Conservation (phyloP, 2,329 filamentous ascomycete genomes). For the Diaporthe ampelina region DNA sequence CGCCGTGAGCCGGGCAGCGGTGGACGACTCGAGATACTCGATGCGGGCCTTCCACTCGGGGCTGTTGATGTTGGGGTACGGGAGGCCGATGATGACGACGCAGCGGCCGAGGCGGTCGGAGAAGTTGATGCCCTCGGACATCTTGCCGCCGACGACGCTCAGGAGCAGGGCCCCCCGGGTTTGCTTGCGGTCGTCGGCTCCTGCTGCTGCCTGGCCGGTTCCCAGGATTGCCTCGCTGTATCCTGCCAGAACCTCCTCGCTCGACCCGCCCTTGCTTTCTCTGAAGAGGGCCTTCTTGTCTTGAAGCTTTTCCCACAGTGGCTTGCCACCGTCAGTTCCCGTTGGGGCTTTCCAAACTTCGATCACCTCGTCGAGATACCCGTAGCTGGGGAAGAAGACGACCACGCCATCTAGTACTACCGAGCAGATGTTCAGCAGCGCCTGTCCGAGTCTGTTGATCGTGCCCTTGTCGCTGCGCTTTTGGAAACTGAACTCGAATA, state of each 20-base stretch:
- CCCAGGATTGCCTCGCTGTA: slow-evolving; percentile 79
- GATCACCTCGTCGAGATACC: slow-evolving; percentile 85
- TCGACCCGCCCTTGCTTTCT: slow-evolving; percentile 67
- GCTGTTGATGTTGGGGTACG: slow-evolving; percentile 90
- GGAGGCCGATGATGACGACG: slow-evolving; percentile 91
- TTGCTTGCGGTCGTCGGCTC: neutral
- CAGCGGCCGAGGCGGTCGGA: slow-evolving; percentile 90
- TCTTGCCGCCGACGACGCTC: slow-evolving; percentile 92
- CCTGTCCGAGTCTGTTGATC: slow-evolving; percentile 80
- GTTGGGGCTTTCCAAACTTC: slow-evolving; percentile 66
- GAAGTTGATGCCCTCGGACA: slow-evolving; percentile 99
- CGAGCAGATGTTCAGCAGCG: slow-evolving; percentile 79
- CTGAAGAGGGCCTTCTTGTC: slow-evolving; percentile 74
- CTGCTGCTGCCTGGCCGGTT: slow-evolving; percentile 49
- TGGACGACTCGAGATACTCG: slow-evolving; percentile 82
- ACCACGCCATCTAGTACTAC: slow-evolving; percentile 90
- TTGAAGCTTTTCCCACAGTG: slow-evolving; percentile 71
- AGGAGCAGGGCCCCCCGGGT: slow-evolving; percentile 81
- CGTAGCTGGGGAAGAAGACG: slow-evolving; percentile 95
- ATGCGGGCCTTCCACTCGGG: slow-evolving; percentile 95
- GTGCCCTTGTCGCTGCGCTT: slow-evolving; percentile 78
- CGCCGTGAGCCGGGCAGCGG: slow-evolving; percentile 53
- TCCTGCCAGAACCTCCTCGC: slow-evolving; percentile 78
- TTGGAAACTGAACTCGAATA: slow-evolving; percentile 90
- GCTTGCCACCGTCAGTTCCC: slow-evolving; percentile 48